These are phyloP conservation scores for Aureobasidium sp. DNA, from an alignment of 2,329 filamentous ascomycete genomes.

Conservation along the genomic window DNA sequence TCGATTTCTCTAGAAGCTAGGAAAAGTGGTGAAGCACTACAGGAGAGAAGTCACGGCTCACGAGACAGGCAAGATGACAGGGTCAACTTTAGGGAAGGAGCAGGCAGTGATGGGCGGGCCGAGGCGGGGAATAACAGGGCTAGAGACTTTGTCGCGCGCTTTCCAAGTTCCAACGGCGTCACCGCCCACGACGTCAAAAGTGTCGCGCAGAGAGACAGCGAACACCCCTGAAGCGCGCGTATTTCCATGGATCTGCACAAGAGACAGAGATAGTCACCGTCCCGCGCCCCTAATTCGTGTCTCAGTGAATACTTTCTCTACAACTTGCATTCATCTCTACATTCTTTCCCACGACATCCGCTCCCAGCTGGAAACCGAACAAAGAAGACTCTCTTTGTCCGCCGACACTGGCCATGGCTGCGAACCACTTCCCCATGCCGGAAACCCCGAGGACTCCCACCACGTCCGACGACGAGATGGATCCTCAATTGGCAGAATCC, in stretches of 20 bases:
- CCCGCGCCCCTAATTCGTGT: background rate
- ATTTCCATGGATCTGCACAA: background rate
- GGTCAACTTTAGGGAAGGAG: background rate
- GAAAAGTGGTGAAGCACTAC: background rate
- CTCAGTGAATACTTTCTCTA: background rate
- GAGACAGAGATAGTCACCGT: background rate
- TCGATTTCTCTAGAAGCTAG: background rate
- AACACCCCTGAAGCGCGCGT: slow-evolving; percentile 6
- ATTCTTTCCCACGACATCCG: background rate
- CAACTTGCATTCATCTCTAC: background rate
- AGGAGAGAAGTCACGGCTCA: background rate
- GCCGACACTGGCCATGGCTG: slow-evolving; percentile 38
- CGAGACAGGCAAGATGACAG: background rate
- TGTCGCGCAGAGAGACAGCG: slow-evolving; percentile 9
- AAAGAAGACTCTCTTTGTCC: slow-evolving; percentile 6
- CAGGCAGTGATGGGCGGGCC: background rate
- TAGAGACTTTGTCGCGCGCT: background rate
- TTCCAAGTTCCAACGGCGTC: background rate
- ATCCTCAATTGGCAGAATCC: slow-evolving; percentile 14
- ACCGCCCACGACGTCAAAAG: slow-evolving; percentile 9
- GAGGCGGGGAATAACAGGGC: background rate
- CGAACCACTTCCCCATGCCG: slow-evolving; percentile 50
- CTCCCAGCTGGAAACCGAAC: background rate
- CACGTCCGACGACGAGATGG: slow-evolving; percentile 45
- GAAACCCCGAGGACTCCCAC: slow-evolving; percentile 56